Base-by-base conservation (phyloP, 257 asterid genomes). In the Schizonepeta tenuifolia region DNA sequence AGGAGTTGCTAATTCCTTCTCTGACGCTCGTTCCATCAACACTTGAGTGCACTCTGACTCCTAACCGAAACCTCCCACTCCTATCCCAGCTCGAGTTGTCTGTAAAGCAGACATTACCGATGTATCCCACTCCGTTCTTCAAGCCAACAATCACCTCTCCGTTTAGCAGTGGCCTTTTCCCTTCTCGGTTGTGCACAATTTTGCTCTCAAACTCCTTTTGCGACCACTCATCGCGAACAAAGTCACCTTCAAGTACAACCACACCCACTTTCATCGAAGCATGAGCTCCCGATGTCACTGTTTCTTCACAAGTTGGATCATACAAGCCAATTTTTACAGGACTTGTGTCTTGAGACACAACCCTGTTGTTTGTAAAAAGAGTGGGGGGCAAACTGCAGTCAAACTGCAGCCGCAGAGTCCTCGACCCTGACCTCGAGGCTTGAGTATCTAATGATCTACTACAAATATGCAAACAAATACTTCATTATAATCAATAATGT, bases 61-160 rank as follows among this genome's bases (percentile, higher is more conserved):
- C 98, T 75, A 92, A 69, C 46, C 94, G 83, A 63, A 92, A 92
- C 72, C 65, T 92, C 51, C 93, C 84, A 74, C 92, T 84, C 77
- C 95, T 86, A 14, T 65, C 67, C 98, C 98, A 92, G 77, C 98
- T 90, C 2, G 96, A 90, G 70, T 92, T 92, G 69, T 92, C 98
- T 0, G 98, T 90, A 76, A 92, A 83, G 73, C 60, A 65, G 62
- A 90, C 38, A 31, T 90, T 83, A 15, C 79, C 83, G 0, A 88
- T 28, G 70, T 31, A 71, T 1, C 90, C 98, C 3, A 85, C 82
- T 28, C 98, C 98, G 33, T 83, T 72, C 69, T 67, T 79, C 79
- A 92, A 78, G 9, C 70, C 41, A 35, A 92, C 67, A 9, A 26
- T 40, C 67, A 64, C 41, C 18, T 82, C 85, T 35, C 98, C 98